Percentiles rank a stretch among this genome's conserved stretches.
phyloP scores from a whole-genome alignment of 2,329 filamentous ascomycete species.

The Apiospora hydei region DNA sequence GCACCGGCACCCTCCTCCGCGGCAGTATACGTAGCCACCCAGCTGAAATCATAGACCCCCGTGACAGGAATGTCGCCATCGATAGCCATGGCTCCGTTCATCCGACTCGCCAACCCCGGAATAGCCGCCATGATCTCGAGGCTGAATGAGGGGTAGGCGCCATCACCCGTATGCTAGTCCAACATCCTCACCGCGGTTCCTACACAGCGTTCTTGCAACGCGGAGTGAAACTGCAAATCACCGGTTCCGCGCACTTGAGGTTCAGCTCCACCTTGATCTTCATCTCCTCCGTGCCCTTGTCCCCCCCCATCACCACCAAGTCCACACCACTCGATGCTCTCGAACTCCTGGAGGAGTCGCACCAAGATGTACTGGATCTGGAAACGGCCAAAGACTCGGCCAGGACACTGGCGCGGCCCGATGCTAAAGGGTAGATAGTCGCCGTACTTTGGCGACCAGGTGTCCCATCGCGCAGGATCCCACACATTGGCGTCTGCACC shows the following conservation, averaged over 20 bases:
- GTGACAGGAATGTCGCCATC: slow-evolving; percentile 13
- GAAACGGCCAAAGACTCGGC: slow-evolving; percentile 21
- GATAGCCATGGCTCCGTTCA: slow-evolving; percentile 10
- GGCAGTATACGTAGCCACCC: slow-evolving; percentile 21
- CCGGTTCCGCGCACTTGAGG: slow-evolving; percentile 19
- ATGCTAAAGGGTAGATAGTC: slow-evolving; percentile 24
- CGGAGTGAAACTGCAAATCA: slow-evolving; percentile 13
- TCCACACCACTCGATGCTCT: slow-evolving; percentile 21
- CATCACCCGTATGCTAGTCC: too few species aligned
- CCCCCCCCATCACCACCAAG: not conserved
- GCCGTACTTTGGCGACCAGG: slow-evolving; percentile 17
- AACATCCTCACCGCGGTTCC: too few species aligned
- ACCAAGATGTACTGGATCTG: slow-evolving; percentile 23
- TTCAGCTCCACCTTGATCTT: slow-evolving; percentile 24
- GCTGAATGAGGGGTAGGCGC: not conserved
- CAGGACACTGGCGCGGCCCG: slow-evolving; percentile 22
- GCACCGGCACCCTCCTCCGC: not conserved
- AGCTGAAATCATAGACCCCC: slow-evolving; percentile 19
- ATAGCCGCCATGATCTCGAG: slow-evolving; percentile 13
- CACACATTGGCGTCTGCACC: slow-evolving; percentile 7
- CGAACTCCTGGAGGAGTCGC: slow-evolving; percentile 22
- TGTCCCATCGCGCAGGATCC: slow-evolving; percentile 21
- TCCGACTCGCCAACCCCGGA: slow-evolving; percentile 7
- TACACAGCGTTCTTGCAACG: slow-evolving; percentile 4
- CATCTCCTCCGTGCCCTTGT: slow-evolving; percentile 5